A percentile compares a stretch with the other conserved stretches of the same genome.
Evolutionary conservation across 495 filamentous ascomycete genomes (phyloP).

Genomic region (Tuber magnatum): DNA sequence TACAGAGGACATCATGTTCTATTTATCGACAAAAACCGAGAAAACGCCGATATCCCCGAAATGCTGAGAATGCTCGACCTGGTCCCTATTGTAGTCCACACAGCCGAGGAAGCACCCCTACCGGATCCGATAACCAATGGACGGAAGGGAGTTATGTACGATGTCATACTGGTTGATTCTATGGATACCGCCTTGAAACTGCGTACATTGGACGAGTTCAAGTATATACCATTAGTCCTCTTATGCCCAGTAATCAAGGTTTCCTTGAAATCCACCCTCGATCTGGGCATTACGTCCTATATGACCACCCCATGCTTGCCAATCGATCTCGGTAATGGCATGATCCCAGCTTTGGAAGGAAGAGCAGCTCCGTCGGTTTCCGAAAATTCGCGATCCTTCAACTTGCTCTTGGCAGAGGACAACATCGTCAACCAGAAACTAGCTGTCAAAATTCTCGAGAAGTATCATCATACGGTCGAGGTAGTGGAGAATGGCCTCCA

Average conservation of each 20-base stretch:
- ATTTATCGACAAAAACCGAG: conserved; percentile 89
- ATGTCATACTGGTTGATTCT: conserved; percentile 95
- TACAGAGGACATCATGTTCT: conserved; percentile 90
- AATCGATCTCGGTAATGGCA: conserved; percentile 94
- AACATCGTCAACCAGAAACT: conserved; percentile 96
- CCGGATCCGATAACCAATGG: conserved; percentile 50
- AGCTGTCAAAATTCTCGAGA: conserved; percentile 94
- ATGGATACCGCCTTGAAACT: conserved; percentile 80
- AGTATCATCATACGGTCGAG: conserved; percentile 93
- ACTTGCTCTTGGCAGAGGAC: conserved; percentile 93
- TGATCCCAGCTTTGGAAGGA: conserved; percentile 96
- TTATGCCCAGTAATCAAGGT: conserved; percentile 86
- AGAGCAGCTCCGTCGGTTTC: conserved; percentile 84
- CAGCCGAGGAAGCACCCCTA: conserved; percentile 52
- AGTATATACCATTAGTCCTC: conserved; percentile 93
- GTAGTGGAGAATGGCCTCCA: conserved; percentile 93
- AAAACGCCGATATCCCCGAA: conserved; percentile 65
- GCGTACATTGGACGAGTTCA: conserved; percentile 85
- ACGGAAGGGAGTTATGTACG: conserved; percentile 63
- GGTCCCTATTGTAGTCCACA: conserved; percentile 71
- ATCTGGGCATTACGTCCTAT: conserved; percentile 93
- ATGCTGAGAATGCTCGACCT: conserved; percentile 77
- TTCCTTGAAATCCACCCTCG: conserved; percentile 86
- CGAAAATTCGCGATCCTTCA: conserved; percentile 91
- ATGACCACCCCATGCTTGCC: conserved; percentile 97